These are phyloP conservation scores for Trichoderma endophyticum DNA, from an alignment of 2,329 filamentous ascomycete genomes.

Conservation along the genomic window DNA sequence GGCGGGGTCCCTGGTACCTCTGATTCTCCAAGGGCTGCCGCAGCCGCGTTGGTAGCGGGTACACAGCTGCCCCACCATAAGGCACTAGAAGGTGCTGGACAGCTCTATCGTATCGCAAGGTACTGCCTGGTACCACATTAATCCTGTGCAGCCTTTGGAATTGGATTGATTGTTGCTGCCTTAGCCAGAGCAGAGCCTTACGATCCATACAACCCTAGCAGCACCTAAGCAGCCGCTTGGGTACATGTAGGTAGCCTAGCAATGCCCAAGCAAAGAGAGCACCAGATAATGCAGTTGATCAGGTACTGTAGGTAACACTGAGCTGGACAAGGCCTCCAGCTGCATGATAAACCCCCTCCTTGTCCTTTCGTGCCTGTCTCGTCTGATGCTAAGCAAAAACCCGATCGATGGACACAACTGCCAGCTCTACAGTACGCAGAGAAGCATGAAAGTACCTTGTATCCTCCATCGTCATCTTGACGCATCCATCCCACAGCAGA, in stretches of 20 bases:
- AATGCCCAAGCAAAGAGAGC: not conserved
- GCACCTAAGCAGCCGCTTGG: not conserved
- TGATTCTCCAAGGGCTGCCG: not conserved
- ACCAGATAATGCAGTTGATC: not conserved
- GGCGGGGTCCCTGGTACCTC: slow-evolving; percentile 11
- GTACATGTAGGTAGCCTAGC: not conserved
- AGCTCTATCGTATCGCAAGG: not conserved
- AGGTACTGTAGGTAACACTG: not conserved
- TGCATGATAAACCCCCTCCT: not conserved
- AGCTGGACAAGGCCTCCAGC: not conserved
- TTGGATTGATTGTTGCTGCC: not conserved
- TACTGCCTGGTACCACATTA: not conserved
- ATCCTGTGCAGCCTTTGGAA: not conserved
- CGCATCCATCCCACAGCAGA: not conserved
- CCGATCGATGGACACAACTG: not conserved
- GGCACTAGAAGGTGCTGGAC: slow-evolving; percentile 16
- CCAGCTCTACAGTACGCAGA: not conserved
- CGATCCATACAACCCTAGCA: not conserved
- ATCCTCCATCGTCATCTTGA: slow-evolving; percentile 16
- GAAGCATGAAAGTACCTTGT: not conserved
- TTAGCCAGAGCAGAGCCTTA: not conserved
- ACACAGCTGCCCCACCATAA: slow-evolving; percentile 16
- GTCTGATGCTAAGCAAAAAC: not conserved
- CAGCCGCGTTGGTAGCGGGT: not conserved
- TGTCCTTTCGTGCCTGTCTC: not conserved